A percentile compares a stretch with the other conserved stretches of the same genome.
Evolutionary conservation across 345 rosid genomes (phyloP).

Genomic region (Populus deltoides): DNA sequence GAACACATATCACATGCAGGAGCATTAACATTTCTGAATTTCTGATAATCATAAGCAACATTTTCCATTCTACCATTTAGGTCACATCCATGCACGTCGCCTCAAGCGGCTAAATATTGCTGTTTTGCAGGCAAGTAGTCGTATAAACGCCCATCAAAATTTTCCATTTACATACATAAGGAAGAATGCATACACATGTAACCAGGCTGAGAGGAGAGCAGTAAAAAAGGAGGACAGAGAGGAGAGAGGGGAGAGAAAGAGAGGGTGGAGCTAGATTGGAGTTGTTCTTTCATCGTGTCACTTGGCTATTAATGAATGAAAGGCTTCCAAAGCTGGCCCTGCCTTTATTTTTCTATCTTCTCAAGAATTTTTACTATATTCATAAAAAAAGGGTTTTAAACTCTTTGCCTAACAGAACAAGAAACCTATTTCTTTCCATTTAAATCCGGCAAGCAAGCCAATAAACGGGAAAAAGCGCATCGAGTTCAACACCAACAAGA

Average conservation of each 20-base stretch:
- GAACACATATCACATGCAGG: slow-evolving; percentile 7
- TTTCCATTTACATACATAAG: not conserved
- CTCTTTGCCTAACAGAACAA: slow-evolving; percentile 17
- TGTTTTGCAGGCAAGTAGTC: not conserved
- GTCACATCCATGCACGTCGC: slow-evolving; percentile 30
- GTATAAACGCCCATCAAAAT: not conserved
- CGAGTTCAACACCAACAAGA: slow-evolving; percentile 31
- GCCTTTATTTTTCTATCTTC: not conserved
- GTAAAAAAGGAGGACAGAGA: not conserved
- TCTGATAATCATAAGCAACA: not conserved
- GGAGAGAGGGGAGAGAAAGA: not conserved
- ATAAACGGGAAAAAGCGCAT: slow-evolving; percentile 25
- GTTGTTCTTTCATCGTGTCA: not conserved
- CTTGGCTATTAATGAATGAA: not conserved
- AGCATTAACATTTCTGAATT: not conserved
- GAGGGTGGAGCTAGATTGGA: not conserved
- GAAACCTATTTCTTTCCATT: slow-evolving; percentile 22
- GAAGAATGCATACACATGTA: not conserved
- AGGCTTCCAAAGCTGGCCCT: not conserved
- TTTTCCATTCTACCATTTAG: not conserved
- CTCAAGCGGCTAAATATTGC: slow-evolving; percentile 6
- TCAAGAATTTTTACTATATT: not conserved
- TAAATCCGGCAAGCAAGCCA: slow-evolving; percentile 23
- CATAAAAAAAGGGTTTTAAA: not conserved
- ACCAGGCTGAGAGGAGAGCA: not conserved